A percentile compares a stretch with the other conserved stretches of the same genome.
Evolutionary conservation across 1,284 basidiomycete genomes (phyloP).

Genomic region (Clitocybe nebularis): DNA sequence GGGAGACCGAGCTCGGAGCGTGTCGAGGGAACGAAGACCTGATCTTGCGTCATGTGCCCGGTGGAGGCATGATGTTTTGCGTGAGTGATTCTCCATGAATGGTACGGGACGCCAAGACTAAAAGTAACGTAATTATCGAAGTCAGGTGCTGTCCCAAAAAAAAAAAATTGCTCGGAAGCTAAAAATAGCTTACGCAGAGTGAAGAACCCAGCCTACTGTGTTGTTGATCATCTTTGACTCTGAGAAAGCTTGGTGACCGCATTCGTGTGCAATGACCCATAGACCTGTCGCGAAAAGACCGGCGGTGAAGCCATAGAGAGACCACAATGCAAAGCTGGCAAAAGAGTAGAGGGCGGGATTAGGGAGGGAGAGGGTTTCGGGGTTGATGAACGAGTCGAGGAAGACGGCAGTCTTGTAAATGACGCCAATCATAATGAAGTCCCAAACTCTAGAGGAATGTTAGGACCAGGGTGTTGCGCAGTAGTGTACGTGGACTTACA

Average conservation of each 20-base stretch:
- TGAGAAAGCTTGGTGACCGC: slow-evolving; percentile 97
- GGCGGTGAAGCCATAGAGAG: slow-evolving; percentile 76
- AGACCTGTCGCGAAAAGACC: slow-evolving; percentile 91
- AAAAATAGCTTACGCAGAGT: slow-evolving; percentile 68
- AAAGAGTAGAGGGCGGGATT: slow-evolving; percentile 61
- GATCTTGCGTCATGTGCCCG: slow-evolving; percentile 92
- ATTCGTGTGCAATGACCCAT: slow-evolving; percentile 92
- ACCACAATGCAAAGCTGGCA: slow-evolving; percentile 73
- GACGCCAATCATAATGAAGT: slow-evolving; percentile 65
- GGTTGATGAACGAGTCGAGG: slow-evolving; percentile 64
- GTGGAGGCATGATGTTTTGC: slow-evolving; percentile 97
- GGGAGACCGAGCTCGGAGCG: slow-evolving; percentile 71
- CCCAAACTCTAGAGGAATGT: slow-evolving; percentile 56
- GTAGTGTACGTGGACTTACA: slow-evolving; percentile 44
- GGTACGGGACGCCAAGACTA: slow-evolving; percentile 93
- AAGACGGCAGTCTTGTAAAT: slow-evolving; percentile 71
- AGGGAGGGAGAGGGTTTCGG: slow-evolving; percentile 55
- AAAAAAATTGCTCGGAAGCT: slow-evolving; percentile 9
- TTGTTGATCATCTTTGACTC: slow-evolving; percentile 94
- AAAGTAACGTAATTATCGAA: slow-evolving; percentile 19
- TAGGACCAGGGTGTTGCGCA: slow-evolving; percentile 11
- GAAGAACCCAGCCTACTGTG: slow-evolving; percentile 90
- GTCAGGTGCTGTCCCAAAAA: too few relatives aligned
- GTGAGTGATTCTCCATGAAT: slow-evolving; percentile 97
- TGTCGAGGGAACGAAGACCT: slow-evolving; percentile 94